Conservation (phyloP, 768 basidiomycete genomes). For the Postia placenta region DNA sequence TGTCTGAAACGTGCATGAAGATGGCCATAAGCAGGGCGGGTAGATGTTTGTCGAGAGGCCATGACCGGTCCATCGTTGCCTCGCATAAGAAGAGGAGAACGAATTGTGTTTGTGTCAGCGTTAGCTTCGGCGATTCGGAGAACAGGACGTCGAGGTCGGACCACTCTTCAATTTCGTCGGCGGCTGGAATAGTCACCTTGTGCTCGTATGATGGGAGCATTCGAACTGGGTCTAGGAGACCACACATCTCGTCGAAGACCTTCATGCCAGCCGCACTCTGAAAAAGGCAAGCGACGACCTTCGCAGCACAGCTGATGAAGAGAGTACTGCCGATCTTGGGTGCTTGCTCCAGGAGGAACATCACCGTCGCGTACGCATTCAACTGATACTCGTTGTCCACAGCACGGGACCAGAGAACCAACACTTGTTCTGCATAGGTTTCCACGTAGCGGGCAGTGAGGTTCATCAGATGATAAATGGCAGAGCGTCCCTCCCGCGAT, state of each 20-base stretch:
- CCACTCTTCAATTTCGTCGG: conserved; percentile 71
- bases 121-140: conserved; percentile 60
- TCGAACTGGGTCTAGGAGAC: conserved; percentile 74
- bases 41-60: conserved; percentile 67
- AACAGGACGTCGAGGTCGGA: conserved; percentile 75
- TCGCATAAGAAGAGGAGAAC: conserved; percentile 83
- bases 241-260: conserved; percentile 80
- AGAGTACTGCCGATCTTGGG: conserved; percentile 74
- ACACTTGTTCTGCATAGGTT: conserved; percentile 73
- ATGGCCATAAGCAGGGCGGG: conserved; percentile 74
- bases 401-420: conserved; percentile 72
- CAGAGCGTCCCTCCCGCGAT: conserved; percentile 53
- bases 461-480: conserved; percentile 78
- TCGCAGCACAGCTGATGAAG: conserved; percentile 74
- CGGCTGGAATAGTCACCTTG: conserved; percentile 53
- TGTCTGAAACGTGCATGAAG: conserved; percentile 80
- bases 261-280: conserved; percentile 66
- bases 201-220: conserved; percentile 79
- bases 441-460: conserved; percentile 72
- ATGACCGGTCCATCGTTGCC: conserved; percentile 66
- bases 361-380: conserved; percentile 74
- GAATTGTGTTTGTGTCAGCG: conserved; percentile 80
- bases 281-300: conserved; percentile 79
- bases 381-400: conserved; percentile 64
- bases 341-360: conserved; percentile 84